Evolutionary conservation across 345 rosid genomes (phyloP).

Genomic region (thale cress (Arabidopsis thaliana)): TAIR10.1 NC_003076.8:19914501-19915000

Average conservation of each 20-base stretch:
- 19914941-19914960: no score
- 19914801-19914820: conserved; percentile 20
- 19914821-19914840: conserved; percentile 22
- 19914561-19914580: conserved; percentile 26
- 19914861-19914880: not conserved
- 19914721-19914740: conserved; percentile 37
- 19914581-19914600: conserved; percentile 19
- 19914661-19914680: conserved; percentile 21
- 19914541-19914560: not conserved
- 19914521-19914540: not conserved
- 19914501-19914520: conserved; percentile 5
- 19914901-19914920: not conserved
- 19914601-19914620: conserved; percentile 12
- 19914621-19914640: conserved; percentile 28
- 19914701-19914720: conserved; percentile 37
- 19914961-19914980: not conserved
- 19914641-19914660: conserved; percentile 7
- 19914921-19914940: no score
- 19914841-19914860: conserved; percentile 11
- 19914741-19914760: conserved; percentile 36
- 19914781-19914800: conserved; percentile 43
- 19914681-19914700: conserved; percentile 37
- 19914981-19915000: not conserved
- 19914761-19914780: conserved; percentile 38
- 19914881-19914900: not conserved